Evolutionary conservation across 371 early-diverging fungal species (phyloP).

Genomic region (Synchytrium microbalum): DNA sequence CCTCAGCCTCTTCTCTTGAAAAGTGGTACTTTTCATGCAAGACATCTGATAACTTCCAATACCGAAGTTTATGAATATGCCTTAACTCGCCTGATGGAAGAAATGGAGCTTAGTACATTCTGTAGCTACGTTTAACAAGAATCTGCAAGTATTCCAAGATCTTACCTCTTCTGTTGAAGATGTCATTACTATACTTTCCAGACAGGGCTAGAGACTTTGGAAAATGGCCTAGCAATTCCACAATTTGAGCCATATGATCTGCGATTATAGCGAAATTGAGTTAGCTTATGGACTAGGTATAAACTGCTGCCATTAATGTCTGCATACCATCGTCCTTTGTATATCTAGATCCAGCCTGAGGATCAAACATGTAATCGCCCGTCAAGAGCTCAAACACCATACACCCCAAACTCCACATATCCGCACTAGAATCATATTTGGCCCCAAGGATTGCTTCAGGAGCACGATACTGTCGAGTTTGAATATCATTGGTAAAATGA

Average conservation of each 20-base stretch:
- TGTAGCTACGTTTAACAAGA: too few relatives aligned
- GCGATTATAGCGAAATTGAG: not conserved
- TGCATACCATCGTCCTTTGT: conserved; percentile 81
- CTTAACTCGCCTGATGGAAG: conserved; percentile 52
- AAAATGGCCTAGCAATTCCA: conserved; percentile 82
- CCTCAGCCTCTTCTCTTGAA: conserved; percentile 22
- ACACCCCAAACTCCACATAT: conserved; percentile 97
- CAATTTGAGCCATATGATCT: conserved; percentile 95
- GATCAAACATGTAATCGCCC: conserved; percentile 92
- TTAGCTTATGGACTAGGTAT: too few relatives aligned
- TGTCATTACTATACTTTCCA: conserved; percentile 67
- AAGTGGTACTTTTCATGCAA: conserved; percentile 76
- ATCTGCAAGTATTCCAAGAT: too few relatives aligned
- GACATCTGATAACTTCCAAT: conserved; percentile 76
- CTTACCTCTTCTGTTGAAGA: conserved; percentile 64
- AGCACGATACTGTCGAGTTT: conserved; percentile 95
- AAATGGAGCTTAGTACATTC: not conserved
- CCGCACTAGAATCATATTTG: conserved; percentile 85
- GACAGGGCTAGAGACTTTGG: conserved; percentile 61
- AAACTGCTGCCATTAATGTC: not conserved
- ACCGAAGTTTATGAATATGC: conserved; percentile 73
- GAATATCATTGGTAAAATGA: conserved; percentile 94
- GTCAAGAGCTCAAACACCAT: conserved; percentile 89
- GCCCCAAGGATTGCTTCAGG: conserved; percentile 96
- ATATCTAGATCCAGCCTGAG: conserved; percentile 72